A percentile compares a stretch with the other conserved stretches of the same genome.
Evolutionary conservation across 352 stramenopile genomes (phyloP).

Genomic region (Pythium phragmitis): DNA sequence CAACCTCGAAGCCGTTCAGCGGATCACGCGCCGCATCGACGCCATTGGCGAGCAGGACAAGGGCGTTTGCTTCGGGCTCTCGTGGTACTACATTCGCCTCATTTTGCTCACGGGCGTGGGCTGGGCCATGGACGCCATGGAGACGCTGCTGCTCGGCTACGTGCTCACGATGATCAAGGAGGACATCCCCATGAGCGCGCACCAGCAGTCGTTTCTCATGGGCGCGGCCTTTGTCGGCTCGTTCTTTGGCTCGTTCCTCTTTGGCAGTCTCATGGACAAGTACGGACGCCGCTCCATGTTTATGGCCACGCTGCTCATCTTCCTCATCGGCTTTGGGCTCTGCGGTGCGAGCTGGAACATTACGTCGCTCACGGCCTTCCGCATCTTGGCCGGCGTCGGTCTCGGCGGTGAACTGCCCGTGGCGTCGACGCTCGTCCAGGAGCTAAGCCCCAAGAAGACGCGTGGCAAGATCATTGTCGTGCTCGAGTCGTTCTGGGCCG

Average conservation of each 20-base stretch:
- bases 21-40: constrained; percentile 68
- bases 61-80: constrained; percentile 53
- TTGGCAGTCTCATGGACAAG: constrained; percentile 60
- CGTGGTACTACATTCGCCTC: constrained; percentile 67
- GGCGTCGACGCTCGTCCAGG: constrained; percentile 58
- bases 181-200: constrained; percentile 43
- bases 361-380: constrained; percentile 48
- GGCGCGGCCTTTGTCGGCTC: constrained; percentile 63
- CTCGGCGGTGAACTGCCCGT: constrained; percentile 62
- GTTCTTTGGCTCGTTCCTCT: constrained; percentile 58
- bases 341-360: constrained; percentile 54
- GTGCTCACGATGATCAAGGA: constrained; percentile 35
- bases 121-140: constrained; percentile 79
- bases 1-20: constrained; percentile 53
- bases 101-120: constrained; percentile 63
- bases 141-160: constrained; percentile 75
- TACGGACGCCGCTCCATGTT: constrained; percentile 66
- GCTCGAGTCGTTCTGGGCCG: constrained; percentile 63
- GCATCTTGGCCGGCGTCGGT: constrained; percentile 65
- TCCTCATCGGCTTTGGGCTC: constrained; percentile 45
- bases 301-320: constrained; percentile 66
- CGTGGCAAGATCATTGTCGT: constrained; percentile 65
- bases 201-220: constrained; percentile 42
- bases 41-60: constrained; percentile 51
- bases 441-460: constrained; percentile 53